Conservation (phyloP, 768 basidiomycete genomes). For the Cyathus striatus region DNA sequence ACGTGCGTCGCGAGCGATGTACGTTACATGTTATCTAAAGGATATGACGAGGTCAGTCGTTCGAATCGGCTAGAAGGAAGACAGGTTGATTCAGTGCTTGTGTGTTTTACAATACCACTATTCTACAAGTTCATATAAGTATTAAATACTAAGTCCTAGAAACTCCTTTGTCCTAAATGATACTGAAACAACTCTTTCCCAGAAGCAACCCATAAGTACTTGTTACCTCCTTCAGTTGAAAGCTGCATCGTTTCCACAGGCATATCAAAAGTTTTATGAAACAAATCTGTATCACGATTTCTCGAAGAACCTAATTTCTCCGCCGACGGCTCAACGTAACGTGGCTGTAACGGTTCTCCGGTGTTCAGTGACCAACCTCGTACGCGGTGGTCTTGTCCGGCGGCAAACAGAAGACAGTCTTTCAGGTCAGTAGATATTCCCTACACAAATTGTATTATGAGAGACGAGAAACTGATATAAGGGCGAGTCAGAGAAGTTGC, state of each 20-base stretch:
- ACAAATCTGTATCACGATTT: constrained; percentile 26
- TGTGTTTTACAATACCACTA: too few relatives aligned
- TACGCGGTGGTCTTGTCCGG: constrained; percentile 60
- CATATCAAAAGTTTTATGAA: constrained; percentile 25
- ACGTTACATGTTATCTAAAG: too few relatives aligned
- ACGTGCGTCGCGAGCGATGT: too few relatives aligned
- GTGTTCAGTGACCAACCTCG: constrained; percentile 65
- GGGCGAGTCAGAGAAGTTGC: constrained; percentile 11
- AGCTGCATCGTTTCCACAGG: constrained; percentile 47
- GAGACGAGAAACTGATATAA: constrained; percentile 1
- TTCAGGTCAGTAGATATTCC: constrained; percentile 55
- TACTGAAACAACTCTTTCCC: constrained; percentile 42
- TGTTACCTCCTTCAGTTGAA: constrained; percentile 30
- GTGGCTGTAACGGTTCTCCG: constrained; percentile 34
- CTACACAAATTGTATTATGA: too few relatives aligned
- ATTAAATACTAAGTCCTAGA: too few relatives aligned
- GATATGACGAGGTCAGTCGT: too few relatives aligned
- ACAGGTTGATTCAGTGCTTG: too few relatives aligned
- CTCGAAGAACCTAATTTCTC: neutral
- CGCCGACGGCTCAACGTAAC: constrained; percentile 5
- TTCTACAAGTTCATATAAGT: too few relatives aligned
- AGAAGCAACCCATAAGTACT: constrained; percentile 50
- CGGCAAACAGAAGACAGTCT: constrained; percentile 60
- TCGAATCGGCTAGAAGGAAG: too few relatives aligned
- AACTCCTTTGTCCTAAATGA: constrained; percentile 37